Percentiles rank a stretch among this genome's conserved stretches.
These are phyloP conservation scores for Penicillium sp. DNA, from an alignment of 2,329 filamentous ascomycete genomes.

Conservation along the genomic window DNA sequence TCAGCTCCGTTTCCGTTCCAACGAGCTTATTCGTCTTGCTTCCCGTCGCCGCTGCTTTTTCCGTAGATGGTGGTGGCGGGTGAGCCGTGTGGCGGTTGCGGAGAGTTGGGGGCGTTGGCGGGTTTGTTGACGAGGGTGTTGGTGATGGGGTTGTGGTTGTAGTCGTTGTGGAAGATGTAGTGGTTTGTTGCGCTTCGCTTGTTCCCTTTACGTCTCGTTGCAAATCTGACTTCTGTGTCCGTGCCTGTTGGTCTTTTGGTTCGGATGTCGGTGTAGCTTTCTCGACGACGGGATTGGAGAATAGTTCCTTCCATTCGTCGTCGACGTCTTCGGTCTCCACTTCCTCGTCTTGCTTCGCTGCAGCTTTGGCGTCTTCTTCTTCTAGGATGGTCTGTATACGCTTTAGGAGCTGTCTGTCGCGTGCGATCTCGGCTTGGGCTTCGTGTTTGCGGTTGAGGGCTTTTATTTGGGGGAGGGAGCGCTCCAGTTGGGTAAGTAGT, in stretches of 20 bases:
- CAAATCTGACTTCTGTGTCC: neutral
- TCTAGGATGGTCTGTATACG: constrained; percentile 29
- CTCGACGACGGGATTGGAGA: constrained; percentile 21
- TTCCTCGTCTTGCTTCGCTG: constrained; percentile 4
- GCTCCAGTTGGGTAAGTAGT: constrained; percentile 36
- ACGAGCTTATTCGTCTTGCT: constrained; percentile 15
- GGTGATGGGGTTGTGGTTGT: neutral
- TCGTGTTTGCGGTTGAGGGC: constrained; percentile 33
- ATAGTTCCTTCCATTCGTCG: constrained; percentile 21
- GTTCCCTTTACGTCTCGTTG: neutral
- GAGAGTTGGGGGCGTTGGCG: constrained; percentile 15
- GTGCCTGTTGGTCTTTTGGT: neutral
- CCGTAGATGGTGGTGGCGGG: constrained; percentile 6
- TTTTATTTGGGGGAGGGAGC: constrained; percentile 34
- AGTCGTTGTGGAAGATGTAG: neutral
- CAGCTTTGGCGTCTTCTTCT: constrained; percentile 24
- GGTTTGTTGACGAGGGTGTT: neutral
- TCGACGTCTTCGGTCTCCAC: constrained; percentile 16
- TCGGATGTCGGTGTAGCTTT: neutral
- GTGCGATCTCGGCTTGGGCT: constrained; percentile 33
- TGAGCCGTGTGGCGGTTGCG: constrained; percentile 19
- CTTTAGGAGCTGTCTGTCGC: constrained; percentile 31
- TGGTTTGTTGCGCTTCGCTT: neutral
- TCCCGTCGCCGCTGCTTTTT: constrained; percentile 14
- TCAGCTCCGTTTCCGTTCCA: constrained; percentile 62